Percentiles rank a stretch among this genome's conserved stretches.
Evolutionary conservation across 768 basidiomycete genomes (phyloP).

Genomic region (Agrocybe pediades): DNA sequence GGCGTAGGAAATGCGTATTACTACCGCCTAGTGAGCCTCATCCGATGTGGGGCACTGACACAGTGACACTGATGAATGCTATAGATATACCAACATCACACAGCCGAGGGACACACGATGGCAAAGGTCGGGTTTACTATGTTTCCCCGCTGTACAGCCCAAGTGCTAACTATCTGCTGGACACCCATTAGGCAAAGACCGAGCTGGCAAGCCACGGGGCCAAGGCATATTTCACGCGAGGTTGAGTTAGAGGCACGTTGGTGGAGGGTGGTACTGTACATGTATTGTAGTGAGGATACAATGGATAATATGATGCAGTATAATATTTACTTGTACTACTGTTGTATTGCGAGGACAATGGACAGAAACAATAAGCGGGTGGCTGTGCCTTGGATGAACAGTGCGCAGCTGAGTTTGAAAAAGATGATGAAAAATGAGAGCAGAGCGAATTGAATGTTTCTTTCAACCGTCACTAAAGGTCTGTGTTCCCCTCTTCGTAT

Average conservation of each 20-base stretch:
- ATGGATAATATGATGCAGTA: too few species aligned
- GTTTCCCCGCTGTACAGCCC: background rate
- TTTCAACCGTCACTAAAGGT: slow-evolving; percentile 64
- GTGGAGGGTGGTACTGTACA: slow-evolving; percentile 10
- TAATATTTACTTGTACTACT: background rate
- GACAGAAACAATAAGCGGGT: slow-evolving; percentile 5
- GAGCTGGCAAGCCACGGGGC: slow-evolving; percentile 86
- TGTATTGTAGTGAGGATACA: too few species aligned
- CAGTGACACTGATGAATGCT: slow-evolving; percentile 2
- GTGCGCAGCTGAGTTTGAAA: slow-evolving; percentile 50
- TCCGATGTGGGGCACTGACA: slow-evolving; percentile 8
- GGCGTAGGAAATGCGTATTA: slow-evolving; percentile 80
- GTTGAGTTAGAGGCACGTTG: slow-evolving; percentile 45
- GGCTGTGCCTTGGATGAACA: slow-evolving; percentile 34
- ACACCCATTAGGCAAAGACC: slow-evolving; percentile 63
- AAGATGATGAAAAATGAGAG: slow-evolving; percentile 34
- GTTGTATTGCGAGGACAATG: slow-evolving; percentile 2
- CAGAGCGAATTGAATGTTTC: slow-evolving; percentile 35
- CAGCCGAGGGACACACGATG: slow-evolving; percentile 83
- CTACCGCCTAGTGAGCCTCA: slow-evolving; percentile 67
- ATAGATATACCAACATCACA: slow-evolving; percentile 48
- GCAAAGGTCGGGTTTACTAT: slow-evolving; percentile 65
- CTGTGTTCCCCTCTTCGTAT: background rate
- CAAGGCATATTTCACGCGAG: slow-evolving; percentile 85
- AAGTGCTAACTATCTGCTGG: slow-evolving; percentile 6